A percentile compares a stretch with the other conserved stretches of the same genome.
Conservation (phyloP, 2,329 filamentous ascomycete genomes). For the Emergomyces pasteurianus region DNA sequence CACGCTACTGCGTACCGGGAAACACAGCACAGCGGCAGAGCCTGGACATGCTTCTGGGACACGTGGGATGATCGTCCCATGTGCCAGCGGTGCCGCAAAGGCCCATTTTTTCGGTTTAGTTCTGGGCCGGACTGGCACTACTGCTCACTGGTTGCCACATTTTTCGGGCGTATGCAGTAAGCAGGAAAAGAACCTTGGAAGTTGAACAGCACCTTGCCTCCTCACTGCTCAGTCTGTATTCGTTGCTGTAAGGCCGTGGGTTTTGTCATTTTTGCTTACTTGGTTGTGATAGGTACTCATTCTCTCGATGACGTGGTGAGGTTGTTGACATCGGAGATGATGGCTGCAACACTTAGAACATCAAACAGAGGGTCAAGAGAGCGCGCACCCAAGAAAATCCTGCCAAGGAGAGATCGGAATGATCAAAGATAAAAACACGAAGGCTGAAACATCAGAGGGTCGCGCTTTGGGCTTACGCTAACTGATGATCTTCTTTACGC, state of each 20-base stretch:
- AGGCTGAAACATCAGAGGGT: not conserved
- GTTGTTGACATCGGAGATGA: not conserved
- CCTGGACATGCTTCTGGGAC: not conserved
- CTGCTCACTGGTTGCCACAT: not conserved
- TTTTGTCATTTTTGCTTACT: not conserved
- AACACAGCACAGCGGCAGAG: not conserved
- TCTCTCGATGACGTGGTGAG: not conserved
- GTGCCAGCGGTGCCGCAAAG: conserved; percentile 2
- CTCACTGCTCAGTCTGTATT: not conserved
- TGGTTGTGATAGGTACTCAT: not conserved
- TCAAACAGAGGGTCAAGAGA: not conserved
- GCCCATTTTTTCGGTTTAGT: conserved; percentile 1
- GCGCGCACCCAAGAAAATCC: not conserved
- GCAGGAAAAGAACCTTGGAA: not conserved
- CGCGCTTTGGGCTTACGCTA: not conserved
- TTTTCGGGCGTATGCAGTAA: not conserved
- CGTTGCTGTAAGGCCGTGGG: too few species aligned
- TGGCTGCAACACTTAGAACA: too few species aligned
- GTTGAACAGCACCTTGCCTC: not conserved
- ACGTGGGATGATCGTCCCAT: conserved; percentile 4
- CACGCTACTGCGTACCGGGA: not conserved
- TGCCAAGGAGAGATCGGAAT: not conserved
- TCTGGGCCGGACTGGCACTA: not conserved
- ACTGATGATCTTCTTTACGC: not conserved
- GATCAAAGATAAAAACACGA: not conserved